Base-by-base conservation (phyloP, 148 eudicot genomes). In the Drosera capensis region DNA sequence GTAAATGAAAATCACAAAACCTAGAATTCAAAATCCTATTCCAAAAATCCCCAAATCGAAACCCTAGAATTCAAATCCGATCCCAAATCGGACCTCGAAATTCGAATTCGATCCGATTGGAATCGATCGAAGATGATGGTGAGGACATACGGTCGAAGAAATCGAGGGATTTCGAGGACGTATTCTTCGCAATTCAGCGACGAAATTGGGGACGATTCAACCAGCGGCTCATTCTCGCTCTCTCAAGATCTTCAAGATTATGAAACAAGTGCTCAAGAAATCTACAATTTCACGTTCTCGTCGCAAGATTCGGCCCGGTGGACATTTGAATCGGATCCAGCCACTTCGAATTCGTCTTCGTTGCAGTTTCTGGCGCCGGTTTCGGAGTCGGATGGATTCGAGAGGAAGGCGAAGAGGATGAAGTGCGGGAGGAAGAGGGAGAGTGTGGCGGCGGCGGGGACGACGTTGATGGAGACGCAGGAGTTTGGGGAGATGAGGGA, bases 401-500 rank as follows among this genome's bases (percentile, higher is more conserved):
- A 60, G 14, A 68, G 38, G 65, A 45, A 64, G 35, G 39, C 44
- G 47, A 66, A 58, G 59, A 67, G 36, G 43, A 25, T 55, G 76
- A 64, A 62, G 46, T 46, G 36, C 31, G 57, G 55, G 59, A 49
- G 62, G 73, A 49, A 43, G 37, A 57, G 16, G 14, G 63, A 35
- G 20, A 15, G 13, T 34, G 34, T 8, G 64, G 12, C 22, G 37
- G 30, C 50, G 25, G 49, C 16, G 1, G 55, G 73, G 22, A 51
- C 74, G 51, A 73, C 87, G 3, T 71, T 90, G 72, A 80, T 84
- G 95, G 97, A 90, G 68, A 90, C 95, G 14, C 87, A 84, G 37
- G 97, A 90, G 68, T 67, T 54, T 55, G 97, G 94, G 38, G 97
- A 90, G 65, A 90, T 84, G 95, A 84, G 80, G 87, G 97, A 90